phyloP scores from a whole-genome alignment of 768 basidiomycete species.

The Amyloporia xantha region DNA sequence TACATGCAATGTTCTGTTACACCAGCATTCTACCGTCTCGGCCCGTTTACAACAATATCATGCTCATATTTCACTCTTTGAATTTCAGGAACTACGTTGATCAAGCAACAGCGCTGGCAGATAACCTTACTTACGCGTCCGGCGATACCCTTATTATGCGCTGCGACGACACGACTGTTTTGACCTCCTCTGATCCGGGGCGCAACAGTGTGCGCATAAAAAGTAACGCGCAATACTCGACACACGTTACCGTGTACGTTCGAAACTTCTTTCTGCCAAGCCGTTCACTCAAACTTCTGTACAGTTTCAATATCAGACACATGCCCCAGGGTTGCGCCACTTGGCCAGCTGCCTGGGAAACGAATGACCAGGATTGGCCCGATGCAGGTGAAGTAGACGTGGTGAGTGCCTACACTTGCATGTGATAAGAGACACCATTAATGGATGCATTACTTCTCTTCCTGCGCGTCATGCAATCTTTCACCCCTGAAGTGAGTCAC shows the following conservation, averaged over 20 bases:
- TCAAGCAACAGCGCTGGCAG: conserved; percentile 40
- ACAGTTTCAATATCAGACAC: conserved; percentile 41
- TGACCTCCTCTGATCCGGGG: conserved; percentile 43
- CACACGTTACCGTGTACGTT: conserved; percentile 30
- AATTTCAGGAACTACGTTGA: conserved; percentile 37
- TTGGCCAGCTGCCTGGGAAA: conserved; percentile 58
- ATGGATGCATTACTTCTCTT: no score
- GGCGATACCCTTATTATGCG: conserved; percentile 49
- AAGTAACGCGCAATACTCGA: conserved; percentile 46
- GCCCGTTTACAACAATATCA: neutral
- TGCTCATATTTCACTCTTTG: neutral
- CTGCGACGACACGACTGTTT: conserved; percentile 42
- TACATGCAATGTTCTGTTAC: no score
- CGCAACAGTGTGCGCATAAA: conserved; percentile 52
- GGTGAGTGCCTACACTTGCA: conserved; percentile 7
- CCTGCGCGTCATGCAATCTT: no score
- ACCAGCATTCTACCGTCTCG: neutral
- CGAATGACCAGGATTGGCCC: conserved; percentile 43
- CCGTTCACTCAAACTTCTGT: neutral
- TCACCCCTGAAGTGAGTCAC: neutral
- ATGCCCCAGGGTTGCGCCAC: conserved; percentile 48
- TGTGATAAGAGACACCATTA: no score
- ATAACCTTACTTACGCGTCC: conserved; percentile 54
- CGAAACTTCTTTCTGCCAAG: neutral
- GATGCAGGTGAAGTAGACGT: conserved; percentile 37